Evolutionary conservation across 805 yeast species (phyloP), one percentile per base, ranked within the genome.

Genomic region (Starmerella floris): DNA sequence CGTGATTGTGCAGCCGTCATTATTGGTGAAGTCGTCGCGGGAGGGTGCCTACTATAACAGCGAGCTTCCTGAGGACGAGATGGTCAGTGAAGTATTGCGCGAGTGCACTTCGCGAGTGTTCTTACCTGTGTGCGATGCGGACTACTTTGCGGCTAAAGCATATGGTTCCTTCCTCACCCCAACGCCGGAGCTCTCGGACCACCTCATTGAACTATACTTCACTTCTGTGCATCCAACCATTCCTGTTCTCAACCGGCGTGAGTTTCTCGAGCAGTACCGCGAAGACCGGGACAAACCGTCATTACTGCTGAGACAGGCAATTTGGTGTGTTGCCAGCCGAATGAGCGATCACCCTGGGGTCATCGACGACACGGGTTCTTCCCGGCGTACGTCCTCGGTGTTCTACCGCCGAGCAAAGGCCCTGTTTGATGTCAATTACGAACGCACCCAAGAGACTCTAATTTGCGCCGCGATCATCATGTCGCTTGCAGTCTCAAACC

Each of bases 121-220:
- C 2, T 20, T 45, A 13, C 41, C 45, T 13, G 26, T 20, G 53
- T 78, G 77, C 23, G 45, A 35, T 3, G 35, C 43, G 13, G 39
- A 41, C 30, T 37, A 27, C 23, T 19, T 35, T 54, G 69, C 77
- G 34, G 63, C 82, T 47, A 70, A 74, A 51, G 53, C 75, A 43
- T 64, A 76, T 43, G 88, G 87, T 5, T 83, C 87, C 5, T 82
- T 82, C 53, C 61, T 73, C 39, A 59, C 83, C 19, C 94, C 94
- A 1, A 67, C 72, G 3, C 60, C 67, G 33, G 74, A 70, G 11
- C 63, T 79, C 15, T 70, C 77, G 43, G 72, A 70, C 49, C 80
- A 74, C 50, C 65, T 79, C 44, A 69, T 83, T 28, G 67, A 75
- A 36, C 59, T 70, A 37, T 83, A 71, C 60, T 83, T 83, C 52